These are phyloP conservation scores for Rhodotorula sp. DNA, from an alignment of 1,284 basidiomycete species.

Conservation along the genomic window DNA sequence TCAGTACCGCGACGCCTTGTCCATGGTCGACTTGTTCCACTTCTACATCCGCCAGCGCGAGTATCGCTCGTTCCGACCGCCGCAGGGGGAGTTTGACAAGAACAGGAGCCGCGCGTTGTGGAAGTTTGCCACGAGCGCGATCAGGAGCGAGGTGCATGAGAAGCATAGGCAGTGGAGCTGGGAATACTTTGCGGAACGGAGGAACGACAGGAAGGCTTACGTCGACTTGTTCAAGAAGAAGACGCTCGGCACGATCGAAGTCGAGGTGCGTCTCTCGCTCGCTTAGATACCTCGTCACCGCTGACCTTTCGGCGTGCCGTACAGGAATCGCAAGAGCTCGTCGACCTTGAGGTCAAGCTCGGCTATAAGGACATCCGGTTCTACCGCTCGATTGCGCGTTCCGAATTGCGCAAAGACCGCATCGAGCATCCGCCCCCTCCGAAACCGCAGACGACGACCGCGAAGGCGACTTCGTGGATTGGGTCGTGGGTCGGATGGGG, in stretches of 20 bases:
- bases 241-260: constrained; percentile 59
- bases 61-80: constrained; percentile 63
- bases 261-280: constrained; percentile 55
- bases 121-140: constrained; percentile 77
- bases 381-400: constrained; percentile 93
- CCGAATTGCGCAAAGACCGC: constrained; percentile 80
- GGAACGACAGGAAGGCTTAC: constrained; percentile 80
- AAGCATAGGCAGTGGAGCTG: constrained; percentile 85
- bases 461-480: constrained; percentile 62
- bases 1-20: constrained; percentile 93
- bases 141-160: constrained; percentile 82
- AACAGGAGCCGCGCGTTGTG: constrained; percentile 73
- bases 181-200: constrained; percentile 82
- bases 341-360: constrained; percentile 75
- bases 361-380: constrained; percentile 96
- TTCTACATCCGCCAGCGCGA: constrained; percentile 89
- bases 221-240: constrained; percentile 79
- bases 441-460: constrained; percentile 52
- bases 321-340: constrained; percentile 67
- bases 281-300: neutral
- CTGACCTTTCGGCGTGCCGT: neutral
- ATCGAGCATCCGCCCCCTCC: constrained; percentile 46
- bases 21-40: constrained; percentile 94
- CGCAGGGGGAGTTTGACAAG: constrained; percentile 60
- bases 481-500: constrained; percentile 76